These are phyloP conservation scores for Alternaria tenuissima DNA, from an alignment of 2,329 filamentous ascomycete genomes.

Conservation along the genomic window DNA sequence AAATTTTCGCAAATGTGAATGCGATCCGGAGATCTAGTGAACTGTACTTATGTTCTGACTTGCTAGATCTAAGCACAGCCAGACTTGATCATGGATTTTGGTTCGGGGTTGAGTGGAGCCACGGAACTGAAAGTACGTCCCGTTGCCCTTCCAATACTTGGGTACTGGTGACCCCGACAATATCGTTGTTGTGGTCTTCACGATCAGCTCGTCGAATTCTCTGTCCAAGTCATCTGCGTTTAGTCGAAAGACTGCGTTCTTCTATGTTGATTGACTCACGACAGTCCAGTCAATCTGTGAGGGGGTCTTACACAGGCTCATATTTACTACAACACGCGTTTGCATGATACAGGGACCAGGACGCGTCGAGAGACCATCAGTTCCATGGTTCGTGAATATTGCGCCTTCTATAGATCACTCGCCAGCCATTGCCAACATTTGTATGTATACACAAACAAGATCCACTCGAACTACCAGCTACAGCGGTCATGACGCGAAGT, in stretches of 20 bases:
- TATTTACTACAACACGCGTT: background rate
- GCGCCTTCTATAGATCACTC: background rate
- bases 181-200: background rate
- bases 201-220: background rate
- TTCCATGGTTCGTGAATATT: background rate
- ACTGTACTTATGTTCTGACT: background rate
- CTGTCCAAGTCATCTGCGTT: background rate
- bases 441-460: background rate
- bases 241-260: background rate
- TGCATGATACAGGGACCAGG: background rate
- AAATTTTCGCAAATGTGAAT: background rate
- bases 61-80: background rate
- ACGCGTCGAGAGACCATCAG: background rate
- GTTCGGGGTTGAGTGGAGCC: constrained; percentile 1
- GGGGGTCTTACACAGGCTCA: background rate
- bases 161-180: background rate
- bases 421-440: background rate
- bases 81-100: background rate
- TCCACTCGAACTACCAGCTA: background rate
- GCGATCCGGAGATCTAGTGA: background rate
- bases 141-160: background rate
- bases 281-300: background rate
- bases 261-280: background rate
- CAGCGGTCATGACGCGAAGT: background rate
- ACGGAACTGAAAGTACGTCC: background rate